Evolutionary conservation across 305 asterid species (phyloP), one percentile per base, ranked within the genome.

Genomic region (Stenogyne calaminthoides): DNA sequence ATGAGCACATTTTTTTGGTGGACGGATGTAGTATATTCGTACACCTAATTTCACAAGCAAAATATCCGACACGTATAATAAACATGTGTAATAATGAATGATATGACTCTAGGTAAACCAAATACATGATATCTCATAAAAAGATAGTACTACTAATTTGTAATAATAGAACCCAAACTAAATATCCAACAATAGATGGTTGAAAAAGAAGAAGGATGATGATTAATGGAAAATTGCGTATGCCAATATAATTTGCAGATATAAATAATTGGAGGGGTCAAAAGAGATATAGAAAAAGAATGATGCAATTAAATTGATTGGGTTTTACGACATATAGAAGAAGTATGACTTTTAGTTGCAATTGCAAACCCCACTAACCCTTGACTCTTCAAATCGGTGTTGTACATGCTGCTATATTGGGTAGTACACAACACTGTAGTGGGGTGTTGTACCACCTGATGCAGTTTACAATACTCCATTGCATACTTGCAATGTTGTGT

Each of bases 191-290:
- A 15, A 55, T 68, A 18, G 39, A 69, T 76, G 76, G 80, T 69
- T 19, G 34, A 40, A 63, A 69, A 67, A n/a, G n/a, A n/a, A 36
- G 16, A 47, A 44, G 5, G 39, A 19, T 64, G 64, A 63, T 58
- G 6, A 51, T 18, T 75, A 54, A 68, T 75, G 80, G 78, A 67
- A 64, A 63, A 51, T 78, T 76, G 74, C 82, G 78, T 75, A 72
- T 52, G 71, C 77, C 74, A 78, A 74, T 70, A 54, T 55, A 78
- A 74, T 65, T 60, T 55, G 70, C 5, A 20, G 34, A 67, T 10
- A 27, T 47, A 52, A 56, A 73, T 77, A 66, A 70, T 72, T 72
- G 78, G 72, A 39, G 64, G 61, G 49, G 2, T 57, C 61, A 70
- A 62, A 64, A 51, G 65, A 64, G 57, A 70, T 58, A 2, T 58